Evolutionary conservation across 2,329 filamentous ascomycete genomes (phyloP).

Genomic region (Aschersonia sp.): DNA sequence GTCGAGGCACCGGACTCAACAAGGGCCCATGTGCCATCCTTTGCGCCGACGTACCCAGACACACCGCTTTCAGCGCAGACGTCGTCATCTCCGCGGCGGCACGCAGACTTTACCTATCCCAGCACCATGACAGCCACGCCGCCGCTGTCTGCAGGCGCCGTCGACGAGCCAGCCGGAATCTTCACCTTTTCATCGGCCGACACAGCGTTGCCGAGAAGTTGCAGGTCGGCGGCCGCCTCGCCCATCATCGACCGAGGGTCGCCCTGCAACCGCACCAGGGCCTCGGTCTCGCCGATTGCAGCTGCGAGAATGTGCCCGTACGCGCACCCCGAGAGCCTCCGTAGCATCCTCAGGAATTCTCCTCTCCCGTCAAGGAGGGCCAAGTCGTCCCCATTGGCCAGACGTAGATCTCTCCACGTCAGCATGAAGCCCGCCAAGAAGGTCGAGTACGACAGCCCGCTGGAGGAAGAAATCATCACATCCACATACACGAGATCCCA

Average conservation of each 20-base stretch:
- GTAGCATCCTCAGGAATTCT: conserved; percentile 52
- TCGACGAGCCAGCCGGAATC: conserved; percentile 25
- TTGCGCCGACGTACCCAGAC: conserved; percentile 31
- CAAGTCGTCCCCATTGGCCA: conserved; percentile 35
- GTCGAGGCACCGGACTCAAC: conserved; percentile 16
- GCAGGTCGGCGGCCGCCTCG: not conserved
- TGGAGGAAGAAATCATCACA: conserved; percentile 49
- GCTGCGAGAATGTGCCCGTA: conserved; percentile 26
- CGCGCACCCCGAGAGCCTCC: conserved; percentile 40
- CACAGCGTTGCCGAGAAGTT: conserved; percentile 5
- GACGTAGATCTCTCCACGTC: conserved; percentile 37
- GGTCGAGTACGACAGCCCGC: conserved; percentile 47
- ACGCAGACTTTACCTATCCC: conserved; percentile 31
- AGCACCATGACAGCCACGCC: conserved; percentile 46
- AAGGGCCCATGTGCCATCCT: conserved; percentile 26
- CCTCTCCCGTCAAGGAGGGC: conserved; percentile 40
- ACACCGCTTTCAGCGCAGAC: conserved; percentile 37
- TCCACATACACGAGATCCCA: conserved; percentile 48
- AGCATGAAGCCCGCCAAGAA: conserved; percentile 38
- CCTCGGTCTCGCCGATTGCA: not conserved
- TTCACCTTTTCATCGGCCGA: conserved; percentile 31
- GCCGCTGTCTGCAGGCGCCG: conserved; percentile 37
- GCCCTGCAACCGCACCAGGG: conserved; percentile 4
- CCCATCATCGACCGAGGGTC: conserved; percentile 7
- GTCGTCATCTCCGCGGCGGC: conserved; percentile 23